Percentiles rank a stretch among this genome's conserved stretches.
Evolutionary conservation across 768 basidiomycete species (phyloP).

Genomic region (Collybia sordida): DNA sequence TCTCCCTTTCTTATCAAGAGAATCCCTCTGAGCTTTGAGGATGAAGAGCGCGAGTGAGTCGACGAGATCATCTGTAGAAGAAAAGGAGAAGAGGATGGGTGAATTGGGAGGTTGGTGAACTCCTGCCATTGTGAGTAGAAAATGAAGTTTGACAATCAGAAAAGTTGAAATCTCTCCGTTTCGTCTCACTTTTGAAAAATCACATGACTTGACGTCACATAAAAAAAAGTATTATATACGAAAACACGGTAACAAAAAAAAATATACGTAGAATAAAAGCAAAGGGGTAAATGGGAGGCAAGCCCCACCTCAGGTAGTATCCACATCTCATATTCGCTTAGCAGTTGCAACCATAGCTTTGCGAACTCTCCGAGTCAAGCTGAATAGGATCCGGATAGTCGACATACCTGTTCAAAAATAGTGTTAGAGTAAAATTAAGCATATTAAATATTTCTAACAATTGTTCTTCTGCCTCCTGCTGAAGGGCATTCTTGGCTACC

Average conservation of each 20-base stretch:
- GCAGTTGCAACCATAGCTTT: slow-evolving; percentile 92
- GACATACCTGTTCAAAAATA: slow-evolving; percentile 65
- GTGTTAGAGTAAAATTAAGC: slow-evolving; percentile 12
- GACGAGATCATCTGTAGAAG: slow-evolving; percentile 52
- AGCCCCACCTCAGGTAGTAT: neutral
- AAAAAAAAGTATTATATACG: slow-evolving; percentile 1
- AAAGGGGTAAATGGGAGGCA: neutral
- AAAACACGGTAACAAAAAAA: neutral
- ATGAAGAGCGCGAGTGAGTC: slow-evolving; percentile 78
- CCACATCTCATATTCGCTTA: slow-evolving; percentile 28
- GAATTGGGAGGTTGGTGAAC: slow-evolving; percentile 58
- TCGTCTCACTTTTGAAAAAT: slow-evolving; percentile 8
- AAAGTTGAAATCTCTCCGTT: neutral
- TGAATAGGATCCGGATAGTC: slow-evolving; percentile 99
- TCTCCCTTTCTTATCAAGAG: slow-evolving; percentile 82
- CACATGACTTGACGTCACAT: slow-evolving; percentile 8
- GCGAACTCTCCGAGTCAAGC: slow-evolving; percentile 89
- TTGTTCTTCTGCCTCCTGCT: slow-evolving; percentile 96
- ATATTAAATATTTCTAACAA: slow-evolving; percentile 51
- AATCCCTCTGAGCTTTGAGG: slow-evolving; percentile 83
- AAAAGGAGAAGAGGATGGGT: slow-evolving; percentile 75
- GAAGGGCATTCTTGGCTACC: slow-evolving; percentile 98
- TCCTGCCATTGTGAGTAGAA: slow-evolving; percentile 25
- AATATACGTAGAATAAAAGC: too few relatives aligned
- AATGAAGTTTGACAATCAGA: neutral